Evolutionary conservation across 1,139 yeast species (phyloP), one percentile per base, ranked within the genome.

Genomic region (Zygosaccharomyces sapae): DNA sequence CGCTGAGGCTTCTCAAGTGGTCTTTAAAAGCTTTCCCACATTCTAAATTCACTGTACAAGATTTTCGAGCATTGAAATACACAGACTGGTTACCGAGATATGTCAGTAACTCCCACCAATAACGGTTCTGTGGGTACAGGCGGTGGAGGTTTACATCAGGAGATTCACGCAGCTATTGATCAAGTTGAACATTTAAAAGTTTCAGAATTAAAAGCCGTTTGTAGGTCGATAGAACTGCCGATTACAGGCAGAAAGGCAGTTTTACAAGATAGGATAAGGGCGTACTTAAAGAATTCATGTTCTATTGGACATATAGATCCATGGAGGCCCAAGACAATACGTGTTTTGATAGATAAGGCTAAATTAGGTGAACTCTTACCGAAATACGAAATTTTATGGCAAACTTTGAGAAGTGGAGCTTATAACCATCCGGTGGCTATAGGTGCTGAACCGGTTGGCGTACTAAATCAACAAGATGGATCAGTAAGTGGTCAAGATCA

Each of bases 171-270:
- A 22, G 57, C 57, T 3, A 50, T 56, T 16, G 45, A 50, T 3
- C 52, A 50, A 38, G 55, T 63, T 53, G 58, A 55, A 40, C 47
- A 47, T n/a, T 47, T 65, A 20, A 57, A 55, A 43, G 68, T 65
- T 1, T 43, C 63, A 0, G 70, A 66, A 47, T 67, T 74, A 53
- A 80, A 77, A 60, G 71, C 64, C 29, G 57, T 79, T 1, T 74
- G 79, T 34, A 66, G 76, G 42, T 58, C 78, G 2, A 57, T 79
- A 24, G 75, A 74, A 1, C 61, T 79, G 13, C 65, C 75, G 1
- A 58, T 71, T 4, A 56, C 72, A 3, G 86, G 86, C 1, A 66
- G 75, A 37, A 81, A 80, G 59, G 70, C 71, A 9, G 82, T 78
- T 30, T 58, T 81, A 13, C 71, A 72, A 43, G 76, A 73, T 22